phyloP scores from a whole-genome alignment of 306 rosid genomes.

The Lithocarpus polystachyus region DNA sequence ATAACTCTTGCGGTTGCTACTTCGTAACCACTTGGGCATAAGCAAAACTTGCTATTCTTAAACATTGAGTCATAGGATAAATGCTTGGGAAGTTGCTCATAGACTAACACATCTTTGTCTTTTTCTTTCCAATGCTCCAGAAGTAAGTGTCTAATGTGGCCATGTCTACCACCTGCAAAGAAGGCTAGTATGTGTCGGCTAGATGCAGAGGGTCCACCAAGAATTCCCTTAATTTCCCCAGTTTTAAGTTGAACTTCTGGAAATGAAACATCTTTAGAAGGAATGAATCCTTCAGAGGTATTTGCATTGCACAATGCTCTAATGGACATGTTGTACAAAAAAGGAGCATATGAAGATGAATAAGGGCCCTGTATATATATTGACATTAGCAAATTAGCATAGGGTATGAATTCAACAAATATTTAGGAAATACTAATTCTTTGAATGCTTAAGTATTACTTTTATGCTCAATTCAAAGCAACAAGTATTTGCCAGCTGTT shows the following conservation, averaged over 20 bases:
- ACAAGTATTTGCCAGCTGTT: no score
- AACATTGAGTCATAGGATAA: constrained; percentile 31
- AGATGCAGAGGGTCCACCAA: constrained; percentile 33
- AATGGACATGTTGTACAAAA: constrained; percentile 36
- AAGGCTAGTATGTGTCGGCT: constrained; percentile 37
- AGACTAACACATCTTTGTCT: constrained; percentile 39
- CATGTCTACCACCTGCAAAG: constrained; percentile 43
- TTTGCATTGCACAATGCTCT: constrained; percentile 48
- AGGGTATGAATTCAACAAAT: not conserved
- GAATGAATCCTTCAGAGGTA: constrained; percentile 42
- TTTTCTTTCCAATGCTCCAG: constrained; percentile 37
- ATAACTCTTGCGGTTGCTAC: constrained; percentile 48
- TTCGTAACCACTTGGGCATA: constrained; percentile 48
- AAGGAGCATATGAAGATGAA: constrained; percentile 26
- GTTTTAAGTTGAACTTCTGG: constrained; percentile 43
- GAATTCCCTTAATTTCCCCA: constrained; percentile 28
- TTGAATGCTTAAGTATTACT: no score
- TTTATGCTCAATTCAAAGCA: no score
- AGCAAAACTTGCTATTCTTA: constrained; percentile 38
- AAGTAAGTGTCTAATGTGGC: constrained; percentile 35
- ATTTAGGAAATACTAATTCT: not conserved
- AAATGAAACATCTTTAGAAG: constrained; percentile 42
- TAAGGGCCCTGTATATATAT: constrained; percentile 31
- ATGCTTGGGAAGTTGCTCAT: constrained; percentile 30
- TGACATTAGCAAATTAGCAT: not conserved